Conservation (phyloP, 371 early-diverging fungal genomes). For the Lichtheimia corymbifera region DNA sequence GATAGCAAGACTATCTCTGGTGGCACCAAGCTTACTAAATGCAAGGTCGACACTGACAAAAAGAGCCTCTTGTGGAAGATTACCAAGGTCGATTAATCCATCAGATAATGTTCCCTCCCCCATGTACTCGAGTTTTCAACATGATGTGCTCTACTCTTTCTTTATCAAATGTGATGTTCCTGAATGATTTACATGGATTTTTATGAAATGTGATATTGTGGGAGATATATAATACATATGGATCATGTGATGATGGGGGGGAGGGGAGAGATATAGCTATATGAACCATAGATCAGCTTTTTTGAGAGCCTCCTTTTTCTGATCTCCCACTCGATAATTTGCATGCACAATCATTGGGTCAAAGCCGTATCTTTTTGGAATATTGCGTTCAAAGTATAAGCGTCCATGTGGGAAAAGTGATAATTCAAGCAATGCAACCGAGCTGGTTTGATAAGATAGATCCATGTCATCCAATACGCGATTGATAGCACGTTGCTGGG, state of each 20-base stretch:
- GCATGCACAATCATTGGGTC: slow-evolving; percentile 52
- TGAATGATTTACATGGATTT: too few relatives aligned
- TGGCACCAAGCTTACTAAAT: slow-evolving; percentile 28
- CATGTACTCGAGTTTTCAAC: too few relatives aligned
- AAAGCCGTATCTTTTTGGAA: slow-evolving; percentile 38
- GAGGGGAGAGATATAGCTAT: neutral
- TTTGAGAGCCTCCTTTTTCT: slow-evolving; percentile 49
- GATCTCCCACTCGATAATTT: slow-evolving; percentile 53
- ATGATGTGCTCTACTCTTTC: too few relatives aligned
- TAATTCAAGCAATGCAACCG: slow-evolving; percentile 37
- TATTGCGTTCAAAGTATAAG: slow-evolving; percentile 36
- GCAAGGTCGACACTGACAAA: slow-evolving; percentile 29
- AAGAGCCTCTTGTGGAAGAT: slow-evolving; percentile 27
- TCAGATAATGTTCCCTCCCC: too few relatives aligned
- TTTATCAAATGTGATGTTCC: too few relatives aligned
- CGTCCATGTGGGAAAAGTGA: slow-evolving; percentile 47
- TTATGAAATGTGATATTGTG: neutral
- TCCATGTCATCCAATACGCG: slow-evolving; percentile 42
- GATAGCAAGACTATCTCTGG: slow-evolving; percentile 22
- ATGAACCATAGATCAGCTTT: slow-evolving; percentile 43
- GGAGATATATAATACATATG: neutral
- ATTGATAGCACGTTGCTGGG: slow-evolving; percentile 51
- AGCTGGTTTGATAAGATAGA: slow-evolving; percentile 36
- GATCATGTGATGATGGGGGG: neutral
- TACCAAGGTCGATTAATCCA: neutral